A percentile compares a stretch with the other conserved stretches of the same genome.
Evolutionary conservation across 2,329 filamentous ascomycete genomes (phyloP).

Genomic region (Leptographium procerum): DNA sequence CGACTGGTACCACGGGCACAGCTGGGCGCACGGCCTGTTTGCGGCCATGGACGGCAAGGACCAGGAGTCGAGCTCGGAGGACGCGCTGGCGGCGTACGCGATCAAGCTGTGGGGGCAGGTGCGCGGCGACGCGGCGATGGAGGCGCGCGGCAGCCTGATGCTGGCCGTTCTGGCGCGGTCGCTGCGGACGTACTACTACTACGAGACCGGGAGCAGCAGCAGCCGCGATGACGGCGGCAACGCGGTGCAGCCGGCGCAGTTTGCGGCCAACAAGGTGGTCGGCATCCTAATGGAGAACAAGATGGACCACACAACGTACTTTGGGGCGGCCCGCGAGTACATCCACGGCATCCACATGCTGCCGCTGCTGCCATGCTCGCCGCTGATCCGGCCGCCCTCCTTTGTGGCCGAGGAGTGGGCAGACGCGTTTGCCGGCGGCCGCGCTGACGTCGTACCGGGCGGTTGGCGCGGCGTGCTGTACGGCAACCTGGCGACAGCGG

Average conservation of each 20-base stretch:
- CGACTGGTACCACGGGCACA: slow-evolving; percentile 92
- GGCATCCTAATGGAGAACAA: slow-evolving; percentile 88
- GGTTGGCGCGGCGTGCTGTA: slow-evolving; percentile 83
- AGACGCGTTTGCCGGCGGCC: slow-evolving; percentile 60
- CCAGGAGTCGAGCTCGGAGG: slow-evolving; percentile 82
- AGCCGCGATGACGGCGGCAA: slow-evolving; percentile 43
- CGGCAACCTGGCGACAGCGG: slow-evolving; percentile 68
- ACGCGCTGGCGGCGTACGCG: slow-evolving; percentile 76
- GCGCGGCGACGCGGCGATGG: slow-evolving; percentile 65
- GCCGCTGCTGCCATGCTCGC: slow-evolving; percentile 57
- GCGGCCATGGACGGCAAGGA: slow-evolving; percentile 64
- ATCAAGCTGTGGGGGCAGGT: slow-evolving; percentile 89
- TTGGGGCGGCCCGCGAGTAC: slow-evolving; percentile 61
- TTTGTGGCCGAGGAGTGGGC: slow-evolving; percentile 82
- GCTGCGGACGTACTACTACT: slow-evolving; percentile 71
- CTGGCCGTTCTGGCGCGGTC: slow-evolving; percentile 65
- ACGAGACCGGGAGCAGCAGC: background rate
- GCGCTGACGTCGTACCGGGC: slow-evolving; percentile 52
- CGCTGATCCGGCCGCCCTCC: slow-evolving; percentile 50
- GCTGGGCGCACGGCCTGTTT: slow-evolving; percentile 76
- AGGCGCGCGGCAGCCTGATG: slow-evolving; percentile 72
- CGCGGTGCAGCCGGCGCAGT: slow-evolving; percentile 55
- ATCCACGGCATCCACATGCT: slow-evolving; percentile 77
- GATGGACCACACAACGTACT: slow-evolving; percentile 84
- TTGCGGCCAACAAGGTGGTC: slow-evolving; percentile 65